Percentiles rank a stretch among this genome's conserved stretches.
Conservation (phyloP, 1,284 basidiomycete species). For the Cutaneotrichosporon sp. region DNA sequence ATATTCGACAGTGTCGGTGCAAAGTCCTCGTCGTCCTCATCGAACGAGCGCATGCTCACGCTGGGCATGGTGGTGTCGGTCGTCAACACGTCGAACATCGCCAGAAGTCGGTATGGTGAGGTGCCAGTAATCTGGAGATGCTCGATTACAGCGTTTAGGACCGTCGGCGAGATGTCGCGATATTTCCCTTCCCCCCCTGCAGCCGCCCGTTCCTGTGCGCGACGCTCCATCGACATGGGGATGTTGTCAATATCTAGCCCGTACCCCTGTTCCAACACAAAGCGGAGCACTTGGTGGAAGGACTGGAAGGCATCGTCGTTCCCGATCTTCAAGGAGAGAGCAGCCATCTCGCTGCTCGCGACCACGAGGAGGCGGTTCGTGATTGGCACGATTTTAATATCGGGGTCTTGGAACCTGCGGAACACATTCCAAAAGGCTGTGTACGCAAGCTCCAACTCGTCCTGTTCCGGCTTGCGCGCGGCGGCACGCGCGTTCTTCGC, state of each 20-base stretch:
- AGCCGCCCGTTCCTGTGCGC: background rate
- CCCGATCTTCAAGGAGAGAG: background rate
- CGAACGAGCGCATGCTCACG: background rate
- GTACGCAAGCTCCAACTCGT: constrained; percentile 7
- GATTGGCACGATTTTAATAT: constrained; percentile 3
- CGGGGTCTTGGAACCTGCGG: constrained; percentile 3
- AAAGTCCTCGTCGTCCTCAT: constrained; percentile 18
- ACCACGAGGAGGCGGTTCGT: constrained; percentile 13
- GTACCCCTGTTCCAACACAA: constrained; percentile 11
- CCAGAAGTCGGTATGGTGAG: constrained; percentile 8
- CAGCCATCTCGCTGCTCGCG: constrained; percentile 2
- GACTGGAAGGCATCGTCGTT: background rate
- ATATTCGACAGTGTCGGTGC: background rate
- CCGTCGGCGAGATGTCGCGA: constrained; percentile 4
- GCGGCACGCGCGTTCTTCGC: constrained; percentile 4
- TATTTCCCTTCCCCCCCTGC: background rate
- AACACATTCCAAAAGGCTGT: constrained; percentile 17
- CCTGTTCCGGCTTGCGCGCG: background rate
- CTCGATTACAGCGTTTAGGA: constrained; percentile 9
- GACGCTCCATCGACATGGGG: constrained; percentile 8
- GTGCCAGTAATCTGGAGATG: constrained; percentile 1
- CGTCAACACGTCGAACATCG: constrained; percentile 15
- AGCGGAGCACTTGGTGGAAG: constrained; percentile 11
- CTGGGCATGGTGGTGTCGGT: background rate
- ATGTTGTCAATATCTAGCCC: constrained; percentile 17